Base-by-base conservation (phyloP, 2,329 filamentous ascomycete genomes). In the Epichloe baconii region DNA sequence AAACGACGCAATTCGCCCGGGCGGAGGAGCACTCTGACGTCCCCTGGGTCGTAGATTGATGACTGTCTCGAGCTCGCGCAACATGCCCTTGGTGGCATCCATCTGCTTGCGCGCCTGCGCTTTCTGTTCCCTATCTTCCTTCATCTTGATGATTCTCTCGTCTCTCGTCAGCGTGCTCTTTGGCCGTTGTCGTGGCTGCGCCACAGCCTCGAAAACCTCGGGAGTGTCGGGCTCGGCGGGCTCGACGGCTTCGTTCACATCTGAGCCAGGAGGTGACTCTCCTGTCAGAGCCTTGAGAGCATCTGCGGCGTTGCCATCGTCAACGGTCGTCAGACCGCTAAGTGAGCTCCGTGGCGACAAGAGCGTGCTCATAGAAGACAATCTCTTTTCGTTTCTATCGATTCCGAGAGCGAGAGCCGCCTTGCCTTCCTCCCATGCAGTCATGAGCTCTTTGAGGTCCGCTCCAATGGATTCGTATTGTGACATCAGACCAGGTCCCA, bases 391-490 rank as follows among this genome's bases (percentile, higher is more conserved):
- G 63, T 90, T 88, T 53, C 83, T 82, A 65, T 93, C 85, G 61
- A 95, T 85, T 57, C 86, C 90, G 50, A 82, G 80, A 45, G 88
- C 82, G 49, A 98, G 73, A 5, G 88, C 83, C n/a, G 83, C 79
- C 65, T 86, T 91, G 48, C 91, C 93, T 49, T 85, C 79, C 60
- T 94, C 88, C 90, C 90, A 95, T 56, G 88, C 86, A 55, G 85
- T 77, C 67, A 90, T 81, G 47, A 95, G 71, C 43, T 83, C 79
- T 64, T 85, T 85, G 44, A 98, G 75, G 62, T 98, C 93, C 26
- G 83, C 76, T 3, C 93, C 93, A 56, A 98, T 94, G 4, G 89
- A 91, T 52, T 98, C 93, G 66, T 97, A 98, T 62, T 97, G 93
- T 21, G 82, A 71, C 76, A 95, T 83, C 40, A 97, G 75, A 55